Evolutionary conservation across 768 basidiomycete species (phyloP).

Genomic region (Austroboletus festivus): DNA sequence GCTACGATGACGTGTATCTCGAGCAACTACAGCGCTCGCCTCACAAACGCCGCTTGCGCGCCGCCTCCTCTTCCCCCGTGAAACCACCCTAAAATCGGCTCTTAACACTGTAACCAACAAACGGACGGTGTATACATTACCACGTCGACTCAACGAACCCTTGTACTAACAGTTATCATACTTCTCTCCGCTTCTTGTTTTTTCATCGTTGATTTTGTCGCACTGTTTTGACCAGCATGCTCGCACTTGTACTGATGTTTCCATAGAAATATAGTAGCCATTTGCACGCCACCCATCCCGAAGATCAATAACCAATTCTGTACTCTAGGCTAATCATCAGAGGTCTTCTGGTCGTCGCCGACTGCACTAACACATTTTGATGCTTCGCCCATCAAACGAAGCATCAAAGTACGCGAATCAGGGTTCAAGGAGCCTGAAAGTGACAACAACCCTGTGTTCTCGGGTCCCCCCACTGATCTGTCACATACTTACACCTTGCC

Average conservation of each 20-base stretch:
- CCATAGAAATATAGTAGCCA: constrained; percentile 11
- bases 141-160: not conserved
- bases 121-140: constrained; percentile 9
- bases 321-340: constrained; percentile 7
- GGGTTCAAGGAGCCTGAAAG: not conserved
- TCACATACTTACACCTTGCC: not conserved
- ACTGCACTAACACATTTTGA: not conserved
- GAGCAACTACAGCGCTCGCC: constrained; percentile 43
- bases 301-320: constrained; percentile 1
- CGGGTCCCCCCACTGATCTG: not conserved
- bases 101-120: constrained; percentile 6
- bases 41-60: constrained; percentile 29
- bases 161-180: constrained; percentile 14
- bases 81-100: constrained; percentile 18
- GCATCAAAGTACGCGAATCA: not conserved
- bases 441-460: too few relatives aligned
- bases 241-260: not conserved
- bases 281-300: constrained; percentile 7
- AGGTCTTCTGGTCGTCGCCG: not conserved
- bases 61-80: constrained; percentile 19
- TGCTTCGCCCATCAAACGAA: not conserved
- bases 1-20: constrained; percentile 59
- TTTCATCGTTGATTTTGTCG: constrained; percentile 1
- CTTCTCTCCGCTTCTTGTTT: constrained; percentile 1
- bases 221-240: constrained; percentile 17